Evolutionary conservation across 805 yeast species (phyloP), one percentile per base, ranked within the genome.

Genomic region (Nadsonia fulvescens): DNA sequence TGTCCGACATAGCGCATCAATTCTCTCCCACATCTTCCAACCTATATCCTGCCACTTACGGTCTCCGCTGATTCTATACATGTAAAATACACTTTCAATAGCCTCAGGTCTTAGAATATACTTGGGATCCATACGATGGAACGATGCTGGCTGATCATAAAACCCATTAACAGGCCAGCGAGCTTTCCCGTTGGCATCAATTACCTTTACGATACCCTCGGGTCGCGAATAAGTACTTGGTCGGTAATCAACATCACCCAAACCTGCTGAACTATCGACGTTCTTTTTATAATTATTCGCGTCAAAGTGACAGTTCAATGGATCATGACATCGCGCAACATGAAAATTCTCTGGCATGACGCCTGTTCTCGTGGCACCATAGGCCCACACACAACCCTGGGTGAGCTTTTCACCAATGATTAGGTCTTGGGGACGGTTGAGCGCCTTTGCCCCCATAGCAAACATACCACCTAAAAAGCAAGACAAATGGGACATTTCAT

Each of bases 11-110:
- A 28, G 43, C 35, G 25, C 49, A 27, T 24, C 52, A 36, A 22
- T 46, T 19, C 23, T 54, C 22, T 51, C 38, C 41, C 65, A 58
- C 52, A 64, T 51, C 28, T 47, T 45, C 59, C 63, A 54, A 1
- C 74, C 77, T 36, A 57, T 49, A 2, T 58, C 56, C 32, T 70
- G 61, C 66, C 75, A 71, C 34, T 50, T 48, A 1, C 53, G 37
- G 31, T 70, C 72, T 5, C 73, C 73, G 0, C 76, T 70, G 26
- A 66, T 54, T 31, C 77, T 53, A 36, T 64, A 70, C 48, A 70
- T 49, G 38, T 63, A 59, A 36, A 64, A 64, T 4, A 72, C 53
- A 0, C 75, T 63, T 40, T 70, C 76, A 23, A 70, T 58, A 11
- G 70, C 60, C 38, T 69, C 72, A 0, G 78, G 73, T 12, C 74